A percentile compares a stretch with the other conserved stretches of the same genome.
These are phyloP conservation scores for Yarrowia hollandica DNA, from an alignment of 805 yeast species.

Conservation along the genomic window DNA sequence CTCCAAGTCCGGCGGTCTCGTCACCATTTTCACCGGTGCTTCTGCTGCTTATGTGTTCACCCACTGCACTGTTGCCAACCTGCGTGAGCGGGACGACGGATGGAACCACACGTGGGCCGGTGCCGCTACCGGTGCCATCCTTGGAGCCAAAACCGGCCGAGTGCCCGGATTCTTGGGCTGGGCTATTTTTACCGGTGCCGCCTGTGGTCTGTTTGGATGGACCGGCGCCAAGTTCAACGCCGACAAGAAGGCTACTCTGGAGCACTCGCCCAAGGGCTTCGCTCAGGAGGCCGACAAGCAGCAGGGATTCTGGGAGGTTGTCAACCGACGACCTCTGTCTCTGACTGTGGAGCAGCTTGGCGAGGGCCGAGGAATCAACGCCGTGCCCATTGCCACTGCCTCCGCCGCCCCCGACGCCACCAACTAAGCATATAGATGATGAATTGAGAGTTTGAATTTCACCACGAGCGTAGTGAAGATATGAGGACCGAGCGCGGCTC, in stretches of 20 bases:
- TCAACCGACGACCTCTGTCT: constrained; percentile 76
- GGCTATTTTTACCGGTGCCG: constrained; percentile 47
- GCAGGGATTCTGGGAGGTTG: constrained; percentile 77
- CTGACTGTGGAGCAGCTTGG: constrained; percentile 79
- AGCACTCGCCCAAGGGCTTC: constrained; percentile 41
- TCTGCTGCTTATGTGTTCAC: constrained; percentile 51
- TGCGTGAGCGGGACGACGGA: constrained; percentile 63
- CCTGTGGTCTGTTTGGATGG: constrained; percentile 47
- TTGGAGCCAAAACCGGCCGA: constrained; percentile 43
- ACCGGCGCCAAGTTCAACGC: constrained; percentile 35
- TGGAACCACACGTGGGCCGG: constrained; percentile 57
- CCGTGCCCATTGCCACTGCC: constrained; percentile 29
- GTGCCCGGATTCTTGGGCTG: constrained; percentile 50
- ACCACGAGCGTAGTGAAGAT: neutral
- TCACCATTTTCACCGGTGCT: constrained; percentile 45
- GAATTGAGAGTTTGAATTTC: neutral
- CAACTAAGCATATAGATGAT: constrained; percentile 11
- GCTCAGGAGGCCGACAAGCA: constrained; percentile 44
- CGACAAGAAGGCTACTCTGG: constrained; percentile 38
- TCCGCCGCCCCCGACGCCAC: constrained; percentile 1
- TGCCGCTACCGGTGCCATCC: constrained; percentile 48
- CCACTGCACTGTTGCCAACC: constrained; percentile 53
- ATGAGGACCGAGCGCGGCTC: neutral
- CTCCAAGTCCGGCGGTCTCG: constrained; percentile 30
- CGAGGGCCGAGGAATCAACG: constrained; percentile 35